A percentile compares a stretch with the other conserved stretches of the same genome.
These are phyloP conservation scores for Quillaja saponaria DNA, from an alignment of 306 rosid genomes.

Conservation along the genomic window DNA sequence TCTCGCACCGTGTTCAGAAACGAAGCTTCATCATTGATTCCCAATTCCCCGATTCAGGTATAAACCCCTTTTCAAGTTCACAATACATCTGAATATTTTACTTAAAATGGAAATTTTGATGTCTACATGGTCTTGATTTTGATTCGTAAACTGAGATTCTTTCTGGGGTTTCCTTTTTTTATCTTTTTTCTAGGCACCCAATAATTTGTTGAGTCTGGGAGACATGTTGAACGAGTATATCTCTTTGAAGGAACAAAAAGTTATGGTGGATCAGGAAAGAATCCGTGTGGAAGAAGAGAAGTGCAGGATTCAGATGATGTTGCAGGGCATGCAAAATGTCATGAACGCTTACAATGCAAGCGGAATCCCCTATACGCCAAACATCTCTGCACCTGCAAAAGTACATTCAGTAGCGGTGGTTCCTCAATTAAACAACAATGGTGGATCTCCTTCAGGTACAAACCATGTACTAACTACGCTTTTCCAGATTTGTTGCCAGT, in stretches of 20 bases:
- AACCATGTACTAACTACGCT: background rate
- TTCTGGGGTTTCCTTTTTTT: background rate
- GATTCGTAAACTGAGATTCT: background rate
- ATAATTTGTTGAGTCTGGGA: slow-evolving; percentile 59
- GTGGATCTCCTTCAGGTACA: slow-evolving; percentile 47
- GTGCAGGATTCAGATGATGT: slow-evolving; percentile 50
- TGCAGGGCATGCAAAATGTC: slow-evolving; percentile 62
- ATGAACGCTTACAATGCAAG: slow-evolving; percentile 52
- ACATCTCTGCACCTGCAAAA: slow-evolving; percentile 1
- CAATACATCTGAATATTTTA: background rate
- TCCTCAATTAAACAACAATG: slow-evolving; percentile 32
- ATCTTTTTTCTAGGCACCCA: slow-evolving; percentile 54
- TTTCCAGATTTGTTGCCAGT: background rate
- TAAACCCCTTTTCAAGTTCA: background rate
- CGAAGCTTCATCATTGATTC: slow-evolving; percentile 70
- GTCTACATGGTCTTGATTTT: slow-evolving; percentile 4
- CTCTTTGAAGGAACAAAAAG: slow-evolving; percentile 70
- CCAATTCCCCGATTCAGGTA: slow-evolving; percentile 71
- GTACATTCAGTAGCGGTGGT: slow-evolving; percentile 16
- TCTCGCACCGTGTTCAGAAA: slow-evolving; percentile 61
- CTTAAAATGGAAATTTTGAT: background rate
- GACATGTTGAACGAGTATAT: slow-evolving; percentile 72
- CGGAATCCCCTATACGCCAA: slow-evolving; percentile 26
- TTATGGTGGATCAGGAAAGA: slow-evolving; percentile 60
- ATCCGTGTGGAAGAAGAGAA: slow-evolving; percentile 64